Base-by-base conservation (phyloP, 1,139 yeast species). In the Taphrina betulina region DNA sequence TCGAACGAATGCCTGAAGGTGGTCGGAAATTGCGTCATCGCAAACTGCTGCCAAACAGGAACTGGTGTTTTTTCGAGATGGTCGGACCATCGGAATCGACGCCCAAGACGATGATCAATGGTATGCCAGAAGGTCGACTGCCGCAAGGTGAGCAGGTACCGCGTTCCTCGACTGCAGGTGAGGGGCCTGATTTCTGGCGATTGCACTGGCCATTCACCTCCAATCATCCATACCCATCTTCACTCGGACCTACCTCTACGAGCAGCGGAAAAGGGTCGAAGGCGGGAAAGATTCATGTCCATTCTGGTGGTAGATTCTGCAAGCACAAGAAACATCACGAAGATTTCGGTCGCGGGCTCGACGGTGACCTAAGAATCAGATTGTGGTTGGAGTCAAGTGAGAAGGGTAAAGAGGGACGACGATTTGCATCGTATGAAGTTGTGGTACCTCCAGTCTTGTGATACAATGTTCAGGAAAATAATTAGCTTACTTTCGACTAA, bases 1-100 rank as follows among this genome's bases (percentile, higher is more conserved):
- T 50, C 16, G 54, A 50, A 17, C 54, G 54, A n/a, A 41, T 41
- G 34, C 54, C 54, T 5, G 54, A 50, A 24, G 54, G 54, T 2
- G 54, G 54, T 8, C 45, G 54, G 16, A 50, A 50, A 19, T 20
- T 50, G 26, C 29, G 54, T 14, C 54, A 50, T 26, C 33, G 36
- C 35, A 50, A 50, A 34, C 16, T 50, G 26, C 33, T 50, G 34
- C 54, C 54, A 16, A 50, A 50, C 19, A 20, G 54, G 19, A 50
- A 50, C 19, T 50, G 54, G 54, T 50, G 54, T 22, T 38, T 34
- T 41, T 50, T 50, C 24, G 37, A 38, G 40, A 23, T 40, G 20
- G 40, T 50, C 12, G 54, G 54, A 7, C 28, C 54, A 2, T 19
- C 26, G 4, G 40, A 33, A 5, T 35, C 19, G 5, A 19, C n/a